Conservation (phyloP, 768 basidiomycete genomes). For the Kwoniella heveanensis region DNA sequence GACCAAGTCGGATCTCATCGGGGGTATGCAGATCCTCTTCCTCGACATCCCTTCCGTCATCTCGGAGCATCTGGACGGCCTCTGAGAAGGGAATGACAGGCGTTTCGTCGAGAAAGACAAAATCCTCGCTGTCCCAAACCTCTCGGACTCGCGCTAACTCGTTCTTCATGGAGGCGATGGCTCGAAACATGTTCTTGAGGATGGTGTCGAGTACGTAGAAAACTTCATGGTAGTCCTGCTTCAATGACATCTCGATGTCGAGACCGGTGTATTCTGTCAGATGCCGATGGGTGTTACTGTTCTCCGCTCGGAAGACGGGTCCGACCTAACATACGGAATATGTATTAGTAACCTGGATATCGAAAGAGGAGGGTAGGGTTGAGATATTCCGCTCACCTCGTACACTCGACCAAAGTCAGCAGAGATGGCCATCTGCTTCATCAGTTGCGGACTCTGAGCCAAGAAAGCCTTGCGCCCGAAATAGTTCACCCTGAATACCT, state of each 20-base stretch:
- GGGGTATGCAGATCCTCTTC: slow-evolving; percentile 92
- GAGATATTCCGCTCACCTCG: slow-evolving; percentile 82
- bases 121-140: slow-evolving; percentile 90
- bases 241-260: slow-evolving; percentile 95
- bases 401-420: slow-evolving; percentile 96
- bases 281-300: slow-evolving; percentile 93
- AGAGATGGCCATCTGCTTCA: slow-evolving; percentile 97
- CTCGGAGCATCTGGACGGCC: slow-evolving; percentile 78
- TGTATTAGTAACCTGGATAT: too few species aligned
- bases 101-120: slow-evolving; percentile 86
- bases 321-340: neutral
- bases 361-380: too few species aligned
- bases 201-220: slow-evolving; percentile 82
- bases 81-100: slow-evolving; percentile 79
- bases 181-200: slow-evolving; percentile 74
- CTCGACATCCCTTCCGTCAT: slow-evolving; percentile 58
- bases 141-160: slow-evolving; percentile 77
- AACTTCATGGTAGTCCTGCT: slow-evolving; percentile 95
- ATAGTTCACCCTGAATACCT: slow-evolving; percentile 93
- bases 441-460: slow-evolving; percentile 92
- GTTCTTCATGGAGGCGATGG: slow-evolving; percentile 56
- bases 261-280: slow-evolving; percentile 96
- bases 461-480: slow-evolving; percentile 93
- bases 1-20: slow-evolving; percentile 86
- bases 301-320: slow-evolving; percentile 92